Percentiles rank a stretch among this genome's conserved stretches.
These are phyloP conservation scores for Lithocarpus polystachyus DNA, from an alignment of 306 rosid species.

Conservation along the genomic window DNA sequence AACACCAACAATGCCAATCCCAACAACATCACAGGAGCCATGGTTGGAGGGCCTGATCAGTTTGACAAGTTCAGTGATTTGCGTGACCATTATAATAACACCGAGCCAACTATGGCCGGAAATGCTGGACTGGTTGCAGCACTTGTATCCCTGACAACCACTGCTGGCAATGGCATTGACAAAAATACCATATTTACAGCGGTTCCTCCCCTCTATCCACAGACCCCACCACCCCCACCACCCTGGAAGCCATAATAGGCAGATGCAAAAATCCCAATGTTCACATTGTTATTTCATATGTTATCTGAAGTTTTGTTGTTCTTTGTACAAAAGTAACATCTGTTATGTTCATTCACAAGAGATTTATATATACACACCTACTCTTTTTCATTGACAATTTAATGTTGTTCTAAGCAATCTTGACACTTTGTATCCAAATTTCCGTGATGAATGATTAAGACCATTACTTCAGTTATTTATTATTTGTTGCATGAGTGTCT, in stretches of 20 bases:
- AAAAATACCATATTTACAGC: constrained; percentile 53
- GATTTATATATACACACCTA: neutral
- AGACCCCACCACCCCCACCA: constrained; percentile 55
- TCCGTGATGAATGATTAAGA: neutral
- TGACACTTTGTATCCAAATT: neutral
- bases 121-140: constrained; percentile 77
- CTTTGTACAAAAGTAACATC: neutral
- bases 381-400: neutral
- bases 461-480: neutral
- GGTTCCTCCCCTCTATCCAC: constrained; percentile 61
- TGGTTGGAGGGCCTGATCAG: constrained; percentile 70
- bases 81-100: constrained; percentile 31
- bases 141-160: constrained; percentile 45
- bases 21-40: constrained; percentile 54
- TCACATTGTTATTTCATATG: neutral
- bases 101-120: constrained; percentile 63
- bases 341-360: neutral
- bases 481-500: neutral
- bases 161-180: constrained; percentile 42
- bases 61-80: constrained; percentile 48
- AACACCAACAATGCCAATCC: constrained; percentile 40
- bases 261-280: neutral
- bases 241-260: constrained; percentile 54
- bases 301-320: neutral
- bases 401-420: neutral